phyloP scores from a whole-genome alignment of 768 basidiomycete genomes.

The Auriscalpium orientale region DNA sequence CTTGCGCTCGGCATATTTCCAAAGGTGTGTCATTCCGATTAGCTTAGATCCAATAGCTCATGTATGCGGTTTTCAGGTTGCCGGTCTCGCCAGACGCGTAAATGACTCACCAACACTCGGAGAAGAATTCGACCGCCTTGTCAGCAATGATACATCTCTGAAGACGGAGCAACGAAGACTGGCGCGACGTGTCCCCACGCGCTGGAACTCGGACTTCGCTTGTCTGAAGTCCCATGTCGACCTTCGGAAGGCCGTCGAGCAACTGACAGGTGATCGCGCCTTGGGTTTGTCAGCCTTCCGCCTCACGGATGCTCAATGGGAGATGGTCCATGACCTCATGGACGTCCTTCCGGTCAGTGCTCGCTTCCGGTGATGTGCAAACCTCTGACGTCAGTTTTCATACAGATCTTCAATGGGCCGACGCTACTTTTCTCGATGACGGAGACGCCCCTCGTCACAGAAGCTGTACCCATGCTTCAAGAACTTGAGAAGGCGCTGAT shows the following conservation, averaged over 20 bases:
- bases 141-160: slow-evolving; percentile 9
- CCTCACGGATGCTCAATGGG: background rate
- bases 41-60: background rate
- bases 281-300: background rate
- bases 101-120: slow-evolving; percentile 21
- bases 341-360: slow-evolving; percentile 19
- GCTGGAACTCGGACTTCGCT: slow-evolving; percentile 26
- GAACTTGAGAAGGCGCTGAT: too few relatives aligned
- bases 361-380: background rate
- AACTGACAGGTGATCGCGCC: slow-evolving; percentile 11
- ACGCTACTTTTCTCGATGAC: too few relatives aligned
- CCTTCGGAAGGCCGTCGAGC: slow-evolving; percentile 18
- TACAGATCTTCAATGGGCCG: too few relatives aligned
- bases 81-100: slow-evolving; percentile 21
- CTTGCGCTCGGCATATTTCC: background rate
- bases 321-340: slow-evolving; percentile 17
- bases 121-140: slow-evolving; percentile 21
- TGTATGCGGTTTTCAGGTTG: slow-evolving; percentile 14
- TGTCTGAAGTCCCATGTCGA: slow-evolving; percentile 22
- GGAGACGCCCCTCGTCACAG: too few relatives aligned
- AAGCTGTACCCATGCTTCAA: too few relatives aligned
- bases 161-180: slow-evolving; percentile 15
- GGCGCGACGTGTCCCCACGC: slow-evolving; percentile 21
- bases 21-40: background rate
- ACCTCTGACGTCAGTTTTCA: too few relatives aligned